Evolutionary conservation across 345 rosid species (phyloP), one percentile per base, ranked within the genome.

Genomic region (Raphanus raphanistrum): DNA sequence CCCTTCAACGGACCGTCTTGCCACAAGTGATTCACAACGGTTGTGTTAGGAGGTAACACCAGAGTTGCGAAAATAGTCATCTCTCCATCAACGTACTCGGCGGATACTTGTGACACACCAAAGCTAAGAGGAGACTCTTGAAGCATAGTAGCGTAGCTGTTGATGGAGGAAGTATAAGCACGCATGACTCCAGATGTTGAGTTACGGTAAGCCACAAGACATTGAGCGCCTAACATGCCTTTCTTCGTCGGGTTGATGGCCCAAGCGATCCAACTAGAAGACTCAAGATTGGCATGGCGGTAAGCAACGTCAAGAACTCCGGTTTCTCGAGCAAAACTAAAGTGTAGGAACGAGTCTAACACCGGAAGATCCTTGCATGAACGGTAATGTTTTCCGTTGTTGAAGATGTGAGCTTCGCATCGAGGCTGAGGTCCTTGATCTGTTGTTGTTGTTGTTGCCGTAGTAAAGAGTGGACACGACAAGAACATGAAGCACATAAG

Each of bases 11-110:
- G 82, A 11, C 97, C 96, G 15, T 86, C 86, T 77, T 92, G 93
- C 97, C 97, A 92, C 33, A 89, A 83, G 68, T 90, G 93, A 73
- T 92, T 87, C 69, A 90, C 64, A 6, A 69, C 83, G 4, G 82
- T 65, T n/a, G 76, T 73, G 6, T 79, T 59, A 3, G 35, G 36
- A 1, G 70, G 43, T 35, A 92, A 85, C 21, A 70, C 71, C 72
- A 92, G 8, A 17, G 81, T 88, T 4, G 93, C 97, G 32, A 80
- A 90, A 1, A 88, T 84, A 11, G 80, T 85, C 87, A 86, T 87
- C 60, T 82, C 88, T 5, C 57, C 60, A 6, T 67, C 58, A 4
- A 13, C 12, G 12, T 71, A 67, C 7, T 80, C 77, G 0, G 86
- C 90, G 0, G 48, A 68, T 41, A 88, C 31, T 38, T 32, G 73